Conservation (phyloP, 2,329 filamentous ascomycete species). For the Xylaria sp. region DNA sequence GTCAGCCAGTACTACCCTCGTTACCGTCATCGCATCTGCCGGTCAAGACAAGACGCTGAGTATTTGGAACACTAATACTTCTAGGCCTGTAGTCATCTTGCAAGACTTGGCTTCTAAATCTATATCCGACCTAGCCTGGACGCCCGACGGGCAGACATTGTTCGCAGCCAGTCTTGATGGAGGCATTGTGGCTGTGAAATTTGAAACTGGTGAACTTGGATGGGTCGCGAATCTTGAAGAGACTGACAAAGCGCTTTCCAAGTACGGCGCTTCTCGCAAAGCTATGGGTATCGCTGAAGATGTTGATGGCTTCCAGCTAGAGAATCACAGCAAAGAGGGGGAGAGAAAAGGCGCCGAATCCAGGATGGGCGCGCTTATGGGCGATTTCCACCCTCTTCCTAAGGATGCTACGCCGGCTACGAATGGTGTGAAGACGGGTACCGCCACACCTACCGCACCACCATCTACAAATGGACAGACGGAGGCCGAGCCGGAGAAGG, state of each 20-base stretch:
- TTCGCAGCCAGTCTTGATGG: constrained; percentile 92
- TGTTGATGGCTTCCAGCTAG: constrained; percentile 85
- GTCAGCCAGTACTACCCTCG: constrained; percentile 60
- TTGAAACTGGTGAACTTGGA: constrained; percentile 88
- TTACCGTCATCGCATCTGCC: constrained; percentile 96
- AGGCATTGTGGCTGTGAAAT: constrained; percentile 82
- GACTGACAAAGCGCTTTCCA: constrained; percentile 91
- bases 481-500: constrained; percentile 42
- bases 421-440: constrained; percentile 62
- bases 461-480: constrained; percentile 51
- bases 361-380: constrained; percentile 98
- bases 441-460: constrained; percentile 52
- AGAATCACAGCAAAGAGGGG: constrained; percentile 91
- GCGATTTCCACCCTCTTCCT: constrained; percentile 72
- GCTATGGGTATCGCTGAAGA: constrained; percentile 93
- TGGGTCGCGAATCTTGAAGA: constrained; percentile 88
- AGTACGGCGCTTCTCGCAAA: constrained; percentile 88
- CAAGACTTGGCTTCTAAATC: constrained; percentile 91
- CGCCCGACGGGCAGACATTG: constrained; percentile 87
- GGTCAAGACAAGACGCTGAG: constrained; percentile 97
- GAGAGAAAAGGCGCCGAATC: constrained; percentile 92
- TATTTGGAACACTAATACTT: constrained; percentile 97
- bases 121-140: constrained; percentile 94
- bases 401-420: constrained; percentile 61
- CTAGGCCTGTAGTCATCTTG: constrained; percentile 87